Percentiles rank a stretch among this genome's conserved stretches.
phyloP scores from a whole-genome alignment of 768 basidiomycete genomes.

The Lyophyllum decastes region DNA sequence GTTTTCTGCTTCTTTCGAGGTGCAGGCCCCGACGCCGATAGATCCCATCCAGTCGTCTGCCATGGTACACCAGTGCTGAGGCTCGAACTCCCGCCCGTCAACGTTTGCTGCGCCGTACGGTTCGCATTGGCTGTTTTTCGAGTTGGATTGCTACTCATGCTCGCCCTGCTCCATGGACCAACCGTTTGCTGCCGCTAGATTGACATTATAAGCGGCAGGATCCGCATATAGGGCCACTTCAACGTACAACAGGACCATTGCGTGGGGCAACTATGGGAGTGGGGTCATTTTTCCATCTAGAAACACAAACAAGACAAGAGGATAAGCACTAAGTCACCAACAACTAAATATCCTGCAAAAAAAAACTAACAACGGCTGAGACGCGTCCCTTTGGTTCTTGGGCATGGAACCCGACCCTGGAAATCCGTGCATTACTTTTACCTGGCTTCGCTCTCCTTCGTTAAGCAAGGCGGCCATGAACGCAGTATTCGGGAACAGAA shows the following conservation, averaged over 20 bases:
- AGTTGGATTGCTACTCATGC: not conserved
- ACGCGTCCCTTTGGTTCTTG: slow-evolving; percentile 11
- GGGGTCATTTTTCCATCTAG: slow-evolving; percentile 4
- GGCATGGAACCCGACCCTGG: not conserved
- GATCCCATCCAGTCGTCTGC: too few relatives aligned
- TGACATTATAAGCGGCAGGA: too few relatives aligned
- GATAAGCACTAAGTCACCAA: not conserved
- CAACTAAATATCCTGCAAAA: not conserved
- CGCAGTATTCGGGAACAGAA: not conserved
- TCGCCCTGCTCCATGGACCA: not conserved
- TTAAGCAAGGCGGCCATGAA: slow-evolving; percentile 7
- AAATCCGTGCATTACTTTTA: slow-evolving; percentile 1
- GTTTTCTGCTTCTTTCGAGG: slow-evolving; percentile 1
- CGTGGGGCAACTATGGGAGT: not conserved
- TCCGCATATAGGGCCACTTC: not conserved
- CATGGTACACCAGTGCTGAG: too few relatives aligned
- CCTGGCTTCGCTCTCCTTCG: not conserved
- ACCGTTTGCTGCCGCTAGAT: not conserved
- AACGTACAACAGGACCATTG: not conserved
- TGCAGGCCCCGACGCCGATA: not conserved
- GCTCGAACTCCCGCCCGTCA: not conserved
- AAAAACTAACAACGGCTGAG: slow-evolving; percentile 8
- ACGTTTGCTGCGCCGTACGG: not conserved
- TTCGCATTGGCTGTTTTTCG: not conserved
- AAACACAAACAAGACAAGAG: not conserved